These are phyloP conservation scores for Candida cerambycidarum DNA, from an alignment of 805 yeast genomes.

Conservation along the genomic window DNA sequence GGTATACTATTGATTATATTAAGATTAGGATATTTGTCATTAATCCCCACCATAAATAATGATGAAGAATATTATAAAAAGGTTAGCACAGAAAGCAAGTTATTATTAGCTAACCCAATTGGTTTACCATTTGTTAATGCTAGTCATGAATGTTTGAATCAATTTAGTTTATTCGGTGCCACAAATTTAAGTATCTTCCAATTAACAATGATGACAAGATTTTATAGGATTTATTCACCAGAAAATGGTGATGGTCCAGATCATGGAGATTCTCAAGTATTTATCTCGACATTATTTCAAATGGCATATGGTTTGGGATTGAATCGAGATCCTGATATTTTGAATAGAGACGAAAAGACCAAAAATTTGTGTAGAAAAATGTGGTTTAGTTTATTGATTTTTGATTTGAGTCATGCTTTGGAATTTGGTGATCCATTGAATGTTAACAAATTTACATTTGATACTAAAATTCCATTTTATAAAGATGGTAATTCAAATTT, in stretches of 20 bases:
- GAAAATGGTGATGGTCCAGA: constrained; percentile 59
- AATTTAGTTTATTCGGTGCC: constrained; percentile 33
- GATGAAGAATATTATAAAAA: constrained; percentile 3
- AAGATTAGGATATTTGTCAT: constrained; percentile 35
- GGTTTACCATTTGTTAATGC: constrained; percentile 28
- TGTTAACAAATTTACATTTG: constrained; percentile 28
- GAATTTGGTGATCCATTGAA: constrained; percentile 35
- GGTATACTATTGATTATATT: constrained; percentile 36
- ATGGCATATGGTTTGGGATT: constrained; percentile 69
- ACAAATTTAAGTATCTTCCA: constrained; percentile 54
- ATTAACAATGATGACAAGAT: constrained; percentile 50
- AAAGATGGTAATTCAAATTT: constrained; percentile 36
- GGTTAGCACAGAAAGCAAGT: constrained; percentile 20
- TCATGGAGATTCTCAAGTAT: constrained; percentile 58
- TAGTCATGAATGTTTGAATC: constrained; percentile 36
- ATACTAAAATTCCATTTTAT: constrained; percentile 29
- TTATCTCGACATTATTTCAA: constrained; percentile 56
- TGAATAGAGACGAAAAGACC: constrained; percentile 12
- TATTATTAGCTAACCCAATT: constrained; percentile 29
- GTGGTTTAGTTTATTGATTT: constrained; percentile 32
- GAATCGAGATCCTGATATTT: constrained; percentile 58
- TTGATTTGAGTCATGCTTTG: constrained; percentile 28
- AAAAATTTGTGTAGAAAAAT: constrained; percentile 35
- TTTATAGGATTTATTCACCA: constrained; percentile 49
- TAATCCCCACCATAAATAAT: constrained; percentile 28